A percentile compares a stretch with the other conserved stretches of the same genome.
Conservation (phyloP, 1,284 basidiomycete species). For the Trichosporon coremiiforme region DNA sequence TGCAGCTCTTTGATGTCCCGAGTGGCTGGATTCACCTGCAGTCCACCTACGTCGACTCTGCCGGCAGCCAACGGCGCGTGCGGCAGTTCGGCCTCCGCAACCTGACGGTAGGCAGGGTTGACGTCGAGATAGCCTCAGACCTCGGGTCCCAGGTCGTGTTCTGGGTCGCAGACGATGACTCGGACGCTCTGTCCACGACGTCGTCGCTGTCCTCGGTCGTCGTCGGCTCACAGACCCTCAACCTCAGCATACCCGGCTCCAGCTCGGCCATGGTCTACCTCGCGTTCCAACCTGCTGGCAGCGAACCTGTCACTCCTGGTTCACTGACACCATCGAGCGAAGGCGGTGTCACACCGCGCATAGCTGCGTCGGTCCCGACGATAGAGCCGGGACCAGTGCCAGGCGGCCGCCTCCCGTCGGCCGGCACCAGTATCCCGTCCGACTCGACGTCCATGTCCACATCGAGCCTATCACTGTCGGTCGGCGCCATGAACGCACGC, state of each 20-base stretch:
- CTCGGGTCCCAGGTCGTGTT: constrained; percentile 44
- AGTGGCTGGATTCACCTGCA: constrained; percentile 55
- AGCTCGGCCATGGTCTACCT: constrained; percentile 39
- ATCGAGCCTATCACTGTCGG: constrained; percentile 22
- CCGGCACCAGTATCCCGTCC: constrained; percentile 24
- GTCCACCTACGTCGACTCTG: constrained; percentile 48
- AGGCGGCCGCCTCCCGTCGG: constrained; percentile 24
- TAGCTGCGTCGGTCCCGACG: constrained; percentile 29
- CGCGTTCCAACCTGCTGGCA: constrained; percentile 42
- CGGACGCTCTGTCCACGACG: constrained; percentile 25
- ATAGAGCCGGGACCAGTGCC: constrained; percentile 25
- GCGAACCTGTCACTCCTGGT: constrained; percentile 30
- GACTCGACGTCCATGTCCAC: constrained; percentile 19
- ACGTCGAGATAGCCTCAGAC: constrained; percentile 49
- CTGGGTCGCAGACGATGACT: constrained; percentile 45
- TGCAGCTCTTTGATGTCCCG: constrained; percentile 47
- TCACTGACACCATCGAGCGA: constrained; percentile 34
- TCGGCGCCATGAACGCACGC: constrained; percentile 26
- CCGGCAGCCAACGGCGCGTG: constrained; percentile 40
- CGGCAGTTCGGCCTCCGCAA: constrained; percentile 48
- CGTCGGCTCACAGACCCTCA: constrained; percentile 33
- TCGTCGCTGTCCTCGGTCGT: constrained; percentile 43
- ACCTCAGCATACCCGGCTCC: constrained; percentile 33
- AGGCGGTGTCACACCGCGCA: constrained; percentile 45
- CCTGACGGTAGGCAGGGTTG: constrained; percentile 33